These are phyloP conservation scores for Fraxinus latifolia DNA, from an alignment of 305 asterid genomes.

Conservation along the genomic window DNA sequence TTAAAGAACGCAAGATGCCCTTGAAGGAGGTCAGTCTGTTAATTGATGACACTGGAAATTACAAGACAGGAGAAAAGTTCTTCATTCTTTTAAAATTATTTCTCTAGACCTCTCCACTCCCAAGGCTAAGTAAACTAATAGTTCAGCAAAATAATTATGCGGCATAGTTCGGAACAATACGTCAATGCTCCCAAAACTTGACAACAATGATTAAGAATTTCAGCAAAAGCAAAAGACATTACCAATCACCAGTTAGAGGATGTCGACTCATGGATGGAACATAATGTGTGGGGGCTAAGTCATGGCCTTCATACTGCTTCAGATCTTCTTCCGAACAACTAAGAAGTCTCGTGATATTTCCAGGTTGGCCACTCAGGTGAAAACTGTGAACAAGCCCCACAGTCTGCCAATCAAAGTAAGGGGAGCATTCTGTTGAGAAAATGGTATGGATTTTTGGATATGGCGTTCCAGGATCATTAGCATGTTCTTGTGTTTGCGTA, in stretches of 20 bases:
- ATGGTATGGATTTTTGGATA: constrained; percentile 82
- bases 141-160: not conserved
- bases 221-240: constrained; percentile 15
- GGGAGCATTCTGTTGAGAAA: constrained; percentile 85
- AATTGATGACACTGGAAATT: not conserved
- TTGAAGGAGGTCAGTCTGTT: not conserved
- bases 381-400: constrained; percentile 93
- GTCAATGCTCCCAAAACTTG: not conserved
- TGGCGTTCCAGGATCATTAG: constrained; percentile 54
- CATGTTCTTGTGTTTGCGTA: constrained; percentile 28
- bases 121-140: not conserved
- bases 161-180: not conserved
- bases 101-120: not conserved
- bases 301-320: constrained; percentile 80
- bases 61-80: not conserved
- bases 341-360: constrained; percentile 79
- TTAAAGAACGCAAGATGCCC: not conserved
- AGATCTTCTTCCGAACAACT: constrained; percentile 90
- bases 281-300: constrained; percentile 91
- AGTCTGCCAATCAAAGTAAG: constrained; percentile 97
- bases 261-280: constrained; percentile 99
- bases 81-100: not conserved
- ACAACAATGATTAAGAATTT: not conserved
- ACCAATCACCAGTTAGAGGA: constrained; percentile 97
- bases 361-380: constrained; percentile 88